Base-by-base conservation (phyloP, 805 yeast genomes). In the Starmerella tilneyi region DNA sequence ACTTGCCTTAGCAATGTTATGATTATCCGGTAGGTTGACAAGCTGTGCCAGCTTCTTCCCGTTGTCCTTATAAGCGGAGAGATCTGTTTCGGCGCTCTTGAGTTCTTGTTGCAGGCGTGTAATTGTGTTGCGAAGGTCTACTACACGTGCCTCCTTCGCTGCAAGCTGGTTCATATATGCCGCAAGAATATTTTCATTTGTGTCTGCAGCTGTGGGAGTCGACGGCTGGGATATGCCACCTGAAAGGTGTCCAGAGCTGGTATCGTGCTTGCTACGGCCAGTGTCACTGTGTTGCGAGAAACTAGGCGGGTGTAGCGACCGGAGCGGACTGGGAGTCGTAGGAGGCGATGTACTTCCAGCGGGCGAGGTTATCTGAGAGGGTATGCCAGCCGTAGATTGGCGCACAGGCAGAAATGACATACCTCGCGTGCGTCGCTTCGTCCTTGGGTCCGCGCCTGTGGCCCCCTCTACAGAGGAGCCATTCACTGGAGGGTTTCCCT, bases 81-180 rank as follows among this genome's bases (percentile, higher is more conserved):
- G 54, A 11, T 65, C 70, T 6, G 47, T 46, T 47, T 67, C 69
- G 12, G 70, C 69, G 27, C 53, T 58, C 26, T 54, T 52, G 44
- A 67, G 58, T 40, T 61, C 59, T 23, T 46, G 55, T 39, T 53
- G 56, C n/a, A 63, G 49, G 29, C 56, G 49, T 23, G 47, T 45
- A 31, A 59, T 38, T 27, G 57, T 63, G 38, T 57, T 59, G 16
- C 58, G 48, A 26, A 67, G 57, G 43, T 64, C 68, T 20, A 59
- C 58, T 9, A 67, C 66, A 4, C 58, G 59, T 2, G 68, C 58
- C 48, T 67, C 68, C 45, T 63, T 61, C 22, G 61, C 54, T 1
- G 71, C 71, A 27, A 67, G 57, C 39, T 62, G 52, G 26, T 36
- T 43, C 17, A 49, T 40, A 11, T 38, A 43, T 5, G 44, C 39